A percentile compares a stretch with the other conserved stretches of the same genome.
Evolutionary conservation across 2,329 filamentous ascomycete genomes (phyloP).

Genomic region (Penicillium sp.): DNA sequence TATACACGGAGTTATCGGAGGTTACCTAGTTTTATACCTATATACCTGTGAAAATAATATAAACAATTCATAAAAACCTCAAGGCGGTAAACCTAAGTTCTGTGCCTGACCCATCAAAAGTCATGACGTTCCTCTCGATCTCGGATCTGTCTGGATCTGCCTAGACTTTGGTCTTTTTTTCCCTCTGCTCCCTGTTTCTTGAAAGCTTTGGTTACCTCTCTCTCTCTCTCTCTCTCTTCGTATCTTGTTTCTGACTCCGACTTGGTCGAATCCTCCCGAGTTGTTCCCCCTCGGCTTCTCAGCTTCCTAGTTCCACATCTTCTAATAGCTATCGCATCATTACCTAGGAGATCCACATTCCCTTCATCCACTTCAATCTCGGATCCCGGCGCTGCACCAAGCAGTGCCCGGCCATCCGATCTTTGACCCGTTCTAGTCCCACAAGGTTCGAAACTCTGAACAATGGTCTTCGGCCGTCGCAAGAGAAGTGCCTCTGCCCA

Average conservation of each 20-base stretch:
- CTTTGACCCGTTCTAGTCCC: not conserved
- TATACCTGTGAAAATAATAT: not conserved
- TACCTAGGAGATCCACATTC: slow-evolving; percentile 5
- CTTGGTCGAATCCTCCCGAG: not conserved
- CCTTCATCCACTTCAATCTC: slow-evolving; percentile 14
- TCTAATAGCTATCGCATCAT: slow-evolving; percentile 3
- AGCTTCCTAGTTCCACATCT: not conserved
- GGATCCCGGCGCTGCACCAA: slow-evolving; percentile 23
- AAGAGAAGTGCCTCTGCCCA: slow-evolving; percentile 44
- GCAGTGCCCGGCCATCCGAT: slow-evolving; percentile 25
- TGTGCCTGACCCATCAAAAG: slow-evolving; percentile 18
- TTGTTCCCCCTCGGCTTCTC: slow-evolving; percentile 6
- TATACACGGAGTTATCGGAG: not conserved
- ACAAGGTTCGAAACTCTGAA: slow-evolving; percentile 6
- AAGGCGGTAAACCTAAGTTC: not conserved
- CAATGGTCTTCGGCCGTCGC: slow-evolving; percentile 41
- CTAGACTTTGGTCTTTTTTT: not conserved
- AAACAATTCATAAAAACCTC: not conserved
- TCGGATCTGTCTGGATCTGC: slow-evolving; percentile 7
- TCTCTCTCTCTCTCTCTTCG: not conserved
- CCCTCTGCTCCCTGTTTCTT: slow-evolving; percentile 1
- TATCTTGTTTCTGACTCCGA: not conserved
- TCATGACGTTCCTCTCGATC: slow-evolving; percentile 22
- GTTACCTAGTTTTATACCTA: no score
- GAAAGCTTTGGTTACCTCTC: not conserved